Conservation (phyloP, 1,284 basidiomycete genomes). For the Trichosporon faecale region DNA sequence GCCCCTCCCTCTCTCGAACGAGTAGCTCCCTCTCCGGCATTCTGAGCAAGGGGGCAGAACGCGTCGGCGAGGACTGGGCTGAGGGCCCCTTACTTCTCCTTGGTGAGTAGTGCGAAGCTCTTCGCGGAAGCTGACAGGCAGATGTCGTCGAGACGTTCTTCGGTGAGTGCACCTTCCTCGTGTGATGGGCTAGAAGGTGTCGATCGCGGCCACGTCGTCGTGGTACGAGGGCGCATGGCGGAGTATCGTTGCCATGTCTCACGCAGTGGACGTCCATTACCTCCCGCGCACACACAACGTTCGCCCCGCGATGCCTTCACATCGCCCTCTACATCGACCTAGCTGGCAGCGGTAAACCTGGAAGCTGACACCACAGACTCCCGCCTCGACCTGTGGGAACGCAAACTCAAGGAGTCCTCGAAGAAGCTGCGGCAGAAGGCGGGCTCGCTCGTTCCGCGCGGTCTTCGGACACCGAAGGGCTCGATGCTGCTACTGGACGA, state of each 20-base stretch:
- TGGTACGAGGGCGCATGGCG: background rate
- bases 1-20: conserved; percentile 19
- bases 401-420: conserved; percentile 78
- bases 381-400: conserved; percentile 80
- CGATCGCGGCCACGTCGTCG: background rate
- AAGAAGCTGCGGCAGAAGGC: conserved; percentile 75
- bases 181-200: background rate
- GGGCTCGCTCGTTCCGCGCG: conserved; percentile 63
- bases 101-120: conserved; percentile 32
- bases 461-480: conserved; percentile 53
- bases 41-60: conserved; percentile 33
- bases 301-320: background rate
- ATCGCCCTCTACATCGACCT: background rate
- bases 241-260: background rate
- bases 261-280: background rate
- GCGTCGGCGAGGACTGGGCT: conserved; percentile 47
- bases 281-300: background rate
- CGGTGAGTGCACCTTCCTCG: conserved; percentile 28
- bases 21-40: conserved; percentile 34
- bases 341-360: too few species aligned
- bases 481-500: conserved; percentile 36
- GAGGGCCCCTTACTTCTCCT: conserved; percentile 40
- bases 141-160: conserved; percentile 54
- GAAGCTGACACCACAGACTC: conserved; percentile 59
- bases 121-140: conserved; percentile 16